phyloP scores from a whole-genome alignment of 2,329 filamentous ascomycete genomes.

The Westerdykella ornata region DNA sequence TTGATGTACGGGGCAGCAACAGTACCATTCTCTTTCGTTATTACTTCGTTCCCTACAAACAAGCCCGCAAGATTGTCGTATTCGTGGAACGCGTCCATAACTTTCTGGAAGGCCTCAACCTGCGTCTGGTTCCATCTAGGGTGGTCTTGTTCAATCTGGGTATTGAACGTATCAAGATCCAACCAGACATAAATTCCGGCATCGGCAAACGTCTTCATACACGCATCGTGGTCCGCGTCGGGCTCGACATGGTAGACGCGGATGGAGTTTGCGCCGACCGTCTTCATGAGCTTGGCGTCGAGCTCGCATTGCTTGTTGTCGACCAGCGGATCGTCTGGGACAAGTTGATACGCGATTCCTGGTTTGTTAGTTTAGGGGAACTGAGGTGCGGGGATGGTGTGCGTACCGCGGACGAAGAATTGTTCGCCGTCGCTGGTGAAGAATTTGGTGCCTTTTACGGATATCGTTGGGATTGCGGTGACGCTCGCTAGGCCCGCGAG shows the following conservation, averaged over 20 bases:
- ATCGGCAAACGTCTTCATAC: conserved; percentile 73
- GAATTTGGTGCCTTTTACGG: conserved; percentile 71
- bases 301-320: conserved; percentile 68
- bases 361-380: conserved; percentile 6
- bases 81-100: conserved; percentile 69
- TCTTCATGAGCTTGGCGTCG: conserved; percentile 71
- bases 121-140: conserved; percentile 70
- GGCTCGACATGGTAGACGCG: conserved; percentile 84
- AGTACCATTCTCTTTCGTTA: conserved; percentile 55
- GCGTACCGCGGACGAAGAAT: conserved; percentile 72
- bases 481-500: conserved; percentile 29
- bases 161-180: conserved; percentile 65
- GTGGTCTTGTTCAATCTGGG: conserved; percentile 57
- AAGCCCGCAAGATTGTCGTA: conserved; percentile 79
- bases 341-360: conserved; percentile 67
- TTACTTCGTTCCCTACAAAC: conserved; percentile 82
- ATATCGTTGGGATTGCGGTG: conserved; percentile 50
- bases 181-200: conserved; percentile 79
- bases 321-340: conserved; percentile 66
- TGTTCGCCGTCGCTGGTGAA: conserved; percentile 74
- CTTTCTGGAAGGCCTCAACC: conserved; percentile 58
- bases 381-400: not conserved
- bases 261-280: conserved; percentile 74
- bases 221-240: conserved; percentile 62
- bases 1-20: conserved; percentile 74